Conservation (phyloP, 2,329 filamentous ascomycete genomes). For the Byssoonygena ceratinophila region DNA sequence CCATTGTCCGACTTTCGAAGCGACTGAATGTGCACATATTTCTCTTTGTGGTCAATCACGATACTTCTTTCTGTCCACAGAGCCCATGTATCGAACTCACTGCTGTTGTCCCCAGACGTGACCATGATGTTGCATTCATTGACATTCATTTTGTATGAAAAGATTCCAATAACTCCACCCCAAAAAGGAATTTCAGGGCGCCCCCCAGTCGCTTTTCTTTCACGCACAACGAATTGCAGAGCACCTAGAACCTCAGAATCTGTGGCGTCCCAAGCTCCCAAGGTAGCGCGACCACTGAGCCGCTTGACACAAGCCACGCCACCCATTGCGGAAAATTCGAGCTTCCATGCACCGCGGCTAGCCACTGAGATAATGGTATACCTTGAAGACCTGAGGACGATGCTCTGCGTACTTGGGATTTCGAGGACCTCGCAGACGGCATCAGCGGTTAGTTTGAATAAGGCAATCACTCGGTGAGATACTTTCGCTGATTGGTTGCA, state of each 20-base stretch:
- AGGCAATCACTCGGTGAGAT: conserved; percentile 16
- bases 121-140: conserved; percentile 23
- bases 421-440: background rate
- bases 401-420: background rate
- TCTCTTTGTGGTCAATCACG: conserved; percentile 60
- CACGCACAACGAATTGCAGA: conserved; percentile 32
- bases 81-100: conserved; percentile 48
- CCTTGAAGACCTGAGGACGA: background rate
- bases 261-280: background rate
- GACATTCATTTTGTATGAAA: conserved; percentile 75
- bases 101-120: conserved; percentile 37
- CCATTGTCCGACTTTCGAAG: conserved; percentile 38
- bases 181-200: conserved; percentile 50
- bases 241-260: conserved; percentile 27
- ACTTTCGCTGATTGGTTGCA: conserved; percentile 1
- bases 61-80: conserved; percentile 67
- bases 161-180: conserved; percentile 74
- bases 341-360: conserved; percentile 24
- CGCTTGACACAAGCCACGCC: background rate
- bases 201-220: conserved; percentile 30
- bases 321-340: conserved; percentile 25
- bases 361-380: background rate
- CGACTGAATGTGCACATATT: conserved; percentile 56
- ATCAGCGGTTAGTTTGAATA: background rate
- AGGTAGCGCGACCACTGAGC: background rate